Base-by-base conservation (phyloP, 2,329 filamentous ascomycete genomes). In the Phoma herbarum region DNA sequence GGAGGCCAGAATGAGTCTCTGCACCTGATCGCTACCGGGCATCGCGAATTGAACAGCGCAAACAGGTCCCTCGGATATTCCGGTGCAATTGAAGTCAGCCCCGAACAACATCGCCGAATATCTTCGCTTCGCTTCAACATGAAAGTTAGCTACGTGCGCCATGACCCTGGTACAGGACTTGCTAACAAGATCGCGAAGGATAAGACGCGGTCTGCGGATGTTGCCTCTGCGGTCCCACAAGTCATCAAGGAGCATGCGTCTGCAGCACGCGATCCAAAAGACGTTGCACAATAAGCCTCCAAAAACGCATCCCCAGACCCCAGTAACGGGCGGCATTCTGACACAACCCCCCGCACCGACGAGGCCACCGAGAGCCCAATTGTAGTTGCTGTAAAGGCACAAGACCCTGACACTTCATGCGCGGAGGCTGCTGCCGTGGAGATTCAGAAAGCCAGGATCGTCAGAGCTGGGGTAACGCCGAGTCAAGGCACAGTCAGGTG, bases 401-500 rank as follows among this genome's bases (percentile, higher is more conserved):
- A 41, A 16, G 33, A 51, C 47, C 54, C 33, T 52, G 43, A 29
- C 26, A 16, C 47, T 12, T n/a, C n/a, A 20, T 6, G 11, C 2
- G 33, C 42, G 20, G 43, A 35, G 25, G 23, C 16, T 28, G 11
- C 20, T 26, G 9, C 31, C 20, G 42, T 47, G 33, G 31, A 46
- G 41, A 57, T 41, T 25, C 16, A 47, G 4, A 31, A 10, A 16
- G 3, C n/a, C 9, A 4, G 31, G 53, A 51, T 57, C 41, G 20
- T 46, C 47, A 52, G 52, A 47, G 42, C 54, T 57, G 42, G 35
- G 47, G 35, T 47, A 43, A 22, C 43, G 43, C n/a, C 47, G 43
- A 52, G 54, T 52, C 54, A 52, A 28, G 33, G 16, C 11, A 44
- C 28, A 23, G n/a, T 43, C 54, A 52, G 37, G 54, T 52, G 48